Evolutionary conservation across 2,329 filamentous ascomycete species (phyloP).

Genomic region (Ophiobolus disseminans): DNA sequence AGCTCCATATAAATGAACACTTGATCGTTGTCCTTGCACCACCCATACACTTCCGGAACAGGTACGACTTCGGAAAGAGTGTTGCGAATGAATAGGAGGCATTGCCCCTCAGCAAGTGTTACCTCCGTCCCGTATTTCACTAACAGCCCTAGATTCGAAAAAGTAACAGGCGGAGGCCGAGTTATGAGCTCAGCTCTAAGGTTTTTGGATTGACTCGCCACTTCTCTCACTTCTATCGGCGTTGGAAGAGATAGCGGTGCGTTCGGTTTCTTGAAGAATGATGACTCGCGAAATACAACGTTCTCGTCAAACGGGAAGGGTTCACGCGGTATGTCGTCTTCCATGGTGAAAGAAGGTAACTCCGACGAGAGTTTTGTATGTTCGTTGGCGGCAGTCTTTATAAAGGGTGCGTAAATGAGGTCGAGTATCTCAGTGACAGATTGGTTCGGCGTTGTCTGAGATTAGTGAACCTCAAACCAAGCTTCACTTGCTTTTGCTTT

Average conservation of each 20-base stretch:
- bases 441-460: neutral
- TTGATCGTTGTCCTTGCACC: constrained; percentile 18
- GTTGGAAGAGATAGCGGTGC: constrained; percentile 16
- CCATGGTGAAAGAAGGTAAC: neutral
- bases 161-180: constrained; percentile 15
- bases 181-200: constrained; percentile 7
- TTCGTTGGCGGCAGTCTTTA: neutral
- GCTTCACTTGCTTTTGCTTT: constrained; percentile 2
- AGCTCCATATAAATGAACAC: constrained; percentile 32
- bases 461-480: neutral
- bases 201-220: constrained; percentile 16
- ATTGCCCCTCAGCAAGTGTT: constrained; percentile 16
- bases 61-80: constrained; percentile 12
- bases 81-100: constrained; percentile 14
- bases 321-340: constrained; percentile 1
- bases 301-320: constrained; percentile 15
- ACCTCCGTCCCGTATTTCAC: constrained; percentile 24
- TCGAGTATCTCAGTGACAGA: neutral
- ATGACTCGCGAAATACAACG: constrained; percentile 12
- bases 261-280: constrained; percentile 17
- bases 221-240: constrained; percentile 18
- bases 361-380: neutral
- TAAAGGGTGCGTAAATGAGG: neutral
- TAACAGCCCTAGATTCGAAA: constrained; percentile 13
- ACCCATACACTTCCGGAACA: constrained; percentile 28